A percentile compares a stretch with the other conserved stretches of the same genome.
Evolutionary conservation across 2,329 filamentous ascomycete genomes (phyloP).

Genomic region (Neopestalotiopsis rosae): DNA sequence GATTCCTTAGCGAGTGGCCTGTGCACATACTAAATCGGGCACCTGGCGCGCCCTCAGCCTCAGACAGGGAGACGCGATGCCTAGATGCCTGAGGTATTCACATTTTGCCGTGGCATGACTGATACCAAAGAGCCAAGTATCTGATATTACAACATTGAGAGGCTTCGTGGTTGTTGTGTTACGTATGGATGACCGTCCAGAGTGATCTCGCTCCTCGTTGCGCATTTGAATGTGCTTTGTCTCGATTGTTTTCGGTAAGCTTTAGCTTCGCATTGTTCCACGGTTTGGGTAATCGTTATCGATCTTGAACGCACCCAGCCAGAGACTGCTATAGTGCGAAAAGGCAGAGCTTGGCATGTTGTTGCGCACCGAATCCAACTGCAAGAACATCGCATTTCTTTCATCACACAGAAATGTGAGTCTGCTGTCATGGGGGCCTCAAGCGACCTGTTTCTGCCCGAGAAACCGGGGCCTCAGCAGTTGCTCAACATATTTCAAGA

Average conservation of each 20-base stretch:
- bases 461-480: neutral
- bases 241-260: neutral
- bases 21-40: neutral
- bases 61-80: neutral
- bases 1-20: neutral
- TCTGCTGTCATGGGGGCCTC: neutral
- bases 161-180: neutral
- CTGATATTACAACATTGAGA: neutral
- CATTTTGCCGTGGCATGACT: neutral
- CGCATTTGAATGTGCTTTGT: neutral
- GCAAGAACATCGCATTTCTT: too few species aligned
- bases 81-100: neutral
- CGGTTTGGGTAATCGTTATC: neutral
- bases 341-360: too few species aligned
- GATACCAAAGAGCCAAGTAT: neutral
- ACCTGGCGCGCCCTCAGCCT: neutral
- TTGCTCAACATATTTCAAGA: neutral
- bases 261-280: neutral
- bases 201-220: neutral
- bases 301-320: too few species aligned
- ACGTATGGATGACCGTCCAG: neutral
- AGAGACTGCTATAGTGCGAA: too few species aligned
- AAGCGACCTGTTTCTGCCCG: neutral
- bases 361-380: neutral
- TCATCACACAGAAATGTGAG: too few species aligned